Evolutionary conservation across 1,284 basidiomycete species (phyloP).

Genomic region (Serendipita sp.): DNA sequence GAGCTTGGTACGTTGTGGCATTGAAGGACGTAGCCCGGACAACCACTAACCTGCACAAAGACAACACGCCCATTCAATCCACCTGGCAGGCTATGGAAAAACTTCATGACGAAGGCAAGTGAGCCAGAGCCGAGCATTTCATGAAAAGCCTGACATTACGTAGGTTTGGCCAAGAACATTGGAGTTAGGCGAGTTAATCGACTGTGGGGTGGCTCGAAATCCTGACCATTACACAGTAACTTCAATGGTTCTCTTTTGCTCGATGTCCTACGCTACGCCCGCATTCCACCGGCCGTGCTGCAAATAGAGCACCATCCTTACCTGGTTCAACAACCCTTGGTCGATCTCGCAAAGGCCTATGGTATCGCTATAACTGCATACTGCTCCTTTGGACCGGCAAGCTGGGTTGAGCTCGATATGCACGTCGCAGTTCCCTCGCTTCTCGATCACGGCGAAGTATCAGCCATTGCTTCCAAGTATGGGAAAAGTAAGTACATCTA

Average conservation of each 20-base stretch:
- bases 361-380: slow-evolving; percentile 64
- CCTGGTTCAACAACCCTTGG: slow-evolving; percentile 50
- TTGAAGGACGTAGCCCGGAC: slow-evolving; percentile 10
- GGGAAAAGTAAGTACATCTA: slow-evolving; percentile 37
- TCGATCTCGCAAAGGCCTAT: slow-evolving; percentile 42
- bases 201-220: background rate
- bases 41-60: slow-evolving; percentile 19
- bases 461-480: slow-evolving; percentile 34
- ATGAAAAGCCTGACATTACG: no score
- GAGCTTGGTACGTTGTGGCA: slow-evolving; percentile 31
- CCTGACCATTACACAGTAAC: slow-evolving; percentile 32
- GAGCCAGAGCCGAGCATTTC: no score
- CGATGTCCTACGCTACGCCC: slow-evolving; percentile 57
- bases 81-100: slow-evolving; percentile 67
- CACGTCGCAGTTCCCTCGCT: slow-evolving; percentile 21
- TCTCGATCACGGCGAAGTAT: slow-evolving; percentile 36
- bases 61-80: slow-evolving; percentile 55
- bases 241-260: slow-evolving; percentile 46
- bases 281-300: slow-evolving; percentile 53
- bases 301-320: slow-evolving; percentile 72
- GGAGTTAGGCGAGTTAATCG: slow-evolving; percentile 37
- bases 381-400: slow-evolving; percentile 60
- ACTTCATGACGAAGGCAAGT: slow-evolving; percentile 38
- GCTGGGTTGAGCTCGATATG: slow-evolving; percentile 47
- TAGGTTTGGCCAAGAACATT: slow-evolving; percentile 55